Evolutionary conservation across 225 moss, liverwort and hornwort species (phyloP), one percentile per base, ranked within the genome.

Genomic region (Straminergon stramineum): DNA sequence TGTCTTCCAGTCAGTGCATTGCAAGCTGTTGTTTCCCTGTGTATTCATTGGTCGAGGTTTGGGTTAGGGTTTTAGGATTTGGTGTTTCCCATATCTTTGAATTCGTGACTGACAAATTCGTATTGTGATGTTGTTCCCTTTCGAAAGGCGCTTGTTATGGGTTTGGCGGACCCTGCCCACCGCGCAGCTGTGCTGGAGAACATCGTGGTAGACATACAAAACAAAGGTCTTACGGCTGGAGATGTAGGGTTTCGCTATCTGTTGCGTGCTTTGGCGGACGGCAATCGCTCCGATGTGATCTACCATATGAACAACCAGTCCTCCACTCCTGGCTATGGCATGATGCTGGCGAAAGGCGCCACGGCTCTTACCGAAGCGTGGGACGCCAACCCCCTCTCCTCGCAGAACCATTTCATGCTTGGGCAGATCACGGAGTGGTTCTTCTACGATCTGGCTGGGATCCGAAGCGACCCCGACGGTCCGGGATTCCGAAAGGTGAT

Each of bases 351-450:
- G 16, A 94, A 90, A 71, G 94, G 94, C 79, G 94, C 94, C 61
- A 94, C 94, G 79, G 67, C 91, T 55, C 91, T 94, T 22, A 94
- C 94, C 37, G 94, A 94, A 87, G 94, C 94, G 20, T 93, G 94
- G 94, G 94, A 94, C 68, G 94, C 92, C 73, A 85, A 94, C 13
- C 91, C 85, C 23, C 31, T 87, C 69, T 86, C 85, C 71, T 94
- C 94, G 68, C 94, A 94, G 66, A 94, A 94, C 41, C 94, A 94
- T 63, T 94, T 94, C 82, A 94, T 94, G 94, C 92, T 94, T 15
- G 94, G 94, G 79, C 94, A 94, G 75, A 91, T 94, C 75, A 67
- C 73, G 30, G 94, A 94, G 90, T 94, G 94, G 94, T 91, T 94
- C 89, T 94, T 91, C 74, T 74, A 93, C 82, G 94, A 94, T 18